Percentiles rank a stretch among this genome's conserved stretches.
phyloP scores from a whole-genome alignment of 805 yeast species.

The Saturnispora serradocipensis region DNA sequence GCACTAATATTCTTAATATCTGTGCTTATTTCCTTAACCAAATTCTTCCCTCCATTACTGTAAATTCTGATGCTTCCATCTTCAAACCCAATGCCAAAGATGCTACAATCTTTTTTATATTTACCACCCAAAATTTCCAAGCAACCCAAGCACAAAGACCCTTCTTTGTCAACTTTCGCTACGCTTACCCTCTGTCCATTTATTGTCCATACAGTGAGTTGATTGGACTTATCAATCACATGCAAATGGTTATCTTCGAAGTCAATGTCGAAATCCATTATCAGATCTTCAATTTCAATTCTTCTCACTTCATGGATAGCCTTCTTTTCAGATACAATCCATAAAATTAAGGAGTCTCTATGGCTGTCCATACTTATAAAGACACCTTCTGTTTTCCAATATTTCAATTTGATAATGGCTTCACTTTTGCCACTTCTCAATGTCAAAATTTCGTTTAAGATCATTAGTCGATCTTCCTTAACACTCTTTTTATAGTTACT shows the following conservation, averaged over 20 bases:
- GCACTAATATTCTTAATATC: neutral
- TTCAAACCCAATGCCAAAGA: neutral
- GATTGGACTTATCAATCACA: slow-evolving; percentile 49
- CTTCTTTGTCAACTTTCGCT: neutral
- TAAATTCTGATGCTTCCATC: neutral
- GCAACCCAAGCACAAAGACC: neutral
- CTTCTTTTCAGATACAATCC: slow-evolving; percentile 55
- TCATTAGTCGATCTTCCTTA: slow-evolving; percentile 43
- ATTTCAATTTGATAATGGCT: slow-evolving; percentile 25
- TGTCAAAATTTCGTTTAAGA: slow-evolving; percentile 46
- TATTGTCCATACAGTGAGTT: slow-evolving; percentile 21
- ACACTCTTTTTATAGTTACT: slow-evolving; percentile 36
- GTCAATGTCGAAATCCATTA: slow-evolving; percentile 30
- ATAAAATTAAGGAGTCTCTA: slow-evolving; percentile 44
- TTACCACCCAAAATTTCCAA: neutral
- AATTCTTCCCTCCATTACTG: neutral
- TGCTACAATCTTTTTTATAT: neutral
- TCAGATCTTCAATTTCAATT: slow-evolving; percentile 8
- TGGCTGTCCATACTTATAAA: slow-evolving; percentile 44
- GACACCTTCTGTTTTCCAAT: slow-evolving; percentile 44
- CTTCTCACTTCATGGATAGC: slow-evolving; percentile 33
- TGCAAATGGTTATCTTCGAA: slow-evolving; percentile 19
- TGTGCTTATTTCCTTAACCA: neutral
- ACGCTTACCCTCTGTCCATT: slow-evolving; percentile 1
- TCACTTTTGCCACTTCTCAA: slow-evolving; percentile 53